Percentiles rank a stretch among this genome's conserved stretches.
Conservation (phyloP, 768 basidiomycete genomes). For the Amanita pallidorosea region DNA sequence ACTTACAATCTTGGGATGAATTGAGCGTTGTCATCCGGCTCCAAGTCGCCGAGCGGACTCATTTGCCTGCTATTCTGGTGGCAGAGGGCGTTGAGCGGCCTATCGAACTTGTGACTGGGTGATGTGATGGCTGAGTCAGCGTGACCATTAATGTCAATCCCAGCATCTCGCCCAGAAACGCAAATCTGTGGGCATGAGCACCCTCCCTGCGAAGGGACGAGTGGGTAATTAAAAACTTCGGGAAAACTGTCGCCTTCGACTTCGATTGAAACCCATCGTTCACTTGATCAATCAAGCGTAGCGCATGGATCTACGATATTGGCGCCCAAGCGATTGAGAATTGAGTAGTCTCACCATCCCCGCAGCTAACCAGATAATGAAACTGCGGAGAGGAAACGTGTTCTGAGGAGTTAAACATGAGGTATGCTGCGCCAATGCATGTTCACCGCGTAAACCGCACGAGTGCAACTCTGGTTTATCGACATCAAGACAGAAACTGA, state of each 20-base stretch:
- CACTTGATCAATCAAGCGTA: neutral
- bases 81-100: no score
- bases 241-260: neutral
- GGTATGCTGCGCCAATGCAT: neutral
- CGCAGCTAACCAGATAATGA: neutral
- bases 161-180: constrained; percentile 1
- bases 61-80: no score
- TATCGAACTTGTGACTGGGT: no score
- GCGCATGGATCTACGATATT: neutral
- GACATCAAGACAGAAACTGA: no score
- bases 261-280: neutral
- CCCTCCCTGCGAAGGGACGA: neutral
- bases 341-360: neutral
- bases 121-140: no score
- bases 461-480: neutral
- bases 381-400: neutral
- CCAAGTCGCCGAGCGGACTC: no score
- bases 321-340: neutral
- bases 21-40: no score
- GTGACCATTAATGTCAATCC: no score
- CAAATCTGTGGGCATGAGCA: neutral
- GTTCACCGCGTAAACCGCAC: neutral
- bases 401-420: neutral
- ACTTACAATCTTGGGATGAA: no score
- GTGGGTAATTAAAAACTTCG: neutral